phyloP scores from a whole-genome alignment of 2,329 filamentous ascomycete genomes.

The Cryphonectria japonica region DNA sequence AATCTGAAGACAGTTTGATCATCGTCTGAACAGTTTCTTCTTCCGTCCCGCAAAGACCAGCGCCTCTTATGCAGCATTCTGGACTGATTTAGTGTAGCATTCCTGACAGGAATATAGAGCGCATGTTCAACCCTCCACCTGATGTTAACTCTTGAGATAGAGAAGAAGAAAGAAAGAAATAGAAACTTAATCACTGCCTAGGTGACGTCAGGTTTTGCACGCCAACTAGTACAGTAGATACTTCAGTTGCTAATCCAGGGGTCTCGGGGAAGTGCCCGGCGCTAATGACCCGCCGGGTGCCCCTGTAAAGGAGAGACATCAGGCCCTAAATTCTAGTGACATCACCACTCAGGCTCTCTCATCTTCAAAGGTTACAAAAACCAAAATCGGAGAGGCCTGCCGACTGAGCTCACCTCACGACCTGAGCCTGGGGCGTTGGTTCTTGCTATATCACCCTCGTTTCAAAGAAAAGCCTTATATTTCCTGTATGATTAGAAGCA shows the following conservation, averaged over 20 bases:
- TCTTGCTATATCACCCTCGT: background rate
- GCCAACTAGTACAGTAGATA: background rate
- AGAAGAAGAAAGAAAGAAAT: background rate
- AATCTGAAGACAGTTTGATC: too few species aligned
- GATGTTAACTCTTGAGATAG: background rate
- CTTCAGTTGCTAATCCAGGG: background rate
- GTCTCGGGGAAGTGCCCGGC: background rate
- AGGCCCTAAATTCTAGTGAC: slow-evolving; percentile 21
- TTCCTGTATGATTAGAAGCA: slow-evolving; percentile 19
- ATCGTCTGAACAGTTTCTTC: too few species aligned
- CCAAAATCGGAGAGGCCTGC: background rate
- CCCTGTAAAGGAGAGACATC: slow-evolving; percentile 11
- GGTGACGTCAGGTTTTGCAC: background rate
- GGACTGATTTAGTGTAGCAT: too few species aligned
- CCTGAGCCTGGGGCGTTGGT: background rate
- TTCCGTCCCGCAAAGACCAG: too few species aligned
- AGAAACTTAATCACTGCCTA: background rate
- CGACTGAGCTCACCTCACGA: background rate
- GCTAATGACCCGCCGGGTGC: background rate
- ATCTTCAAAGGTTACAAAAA: too few species aligned
- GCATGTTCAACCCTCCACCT: too few species aligned
- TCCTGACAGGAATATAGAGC: too few species aligned
- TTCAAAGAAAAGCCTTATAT: background rate
- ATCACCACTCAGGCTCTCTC: slow-evolving; percentile 25
- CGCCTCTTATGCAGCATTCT: too few species aligned